Conservation (phyloP, 140 eudicot genomes). For the Stevia rebaudiana region DNA sequence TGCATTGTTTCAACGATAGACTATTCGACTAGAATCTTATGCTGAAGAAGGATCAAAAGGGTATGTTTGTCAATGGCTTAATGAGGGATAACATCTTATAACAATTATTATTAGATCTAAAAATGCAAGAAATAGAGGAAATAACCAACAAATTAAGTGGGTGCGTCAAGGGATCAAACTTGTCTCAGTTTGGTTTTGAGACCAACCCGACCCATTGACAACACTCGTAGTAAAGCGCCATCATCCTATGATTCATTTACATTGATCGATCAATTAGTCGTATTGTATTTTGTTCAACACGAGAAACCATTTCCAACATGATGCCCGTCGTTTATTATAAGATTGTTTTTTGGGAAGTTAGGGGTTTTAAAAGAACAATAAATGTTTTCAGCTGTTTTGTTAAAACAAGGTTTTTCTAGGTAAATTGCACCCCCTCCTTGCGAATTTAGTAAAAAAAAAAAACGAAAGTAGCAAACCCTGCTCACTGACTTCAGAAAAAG, state of each 20-base stretch:
- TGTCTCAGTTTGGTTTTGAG: background rate
- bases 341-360: too few relatives aligned
- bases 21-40: background rate
- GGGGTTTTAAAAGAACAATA: too few relatives aligned
- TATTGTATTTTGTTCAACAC: background rate
- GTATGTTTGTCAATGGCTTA: background rate
- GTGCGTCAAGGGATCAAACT: background rate
- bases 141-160: background rate
- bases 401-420: too few relatives aligned
- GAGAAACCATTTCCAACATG: background rate
- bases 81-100: background rate
- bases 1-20: constrained; percentile 14
- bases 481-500: too few relatives aligned
- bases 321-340: background rate
- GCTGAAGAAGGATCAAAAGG: background rate
- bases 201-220: background rate
- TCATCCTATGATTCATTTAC: background rate
- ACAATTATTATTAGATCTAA: background rate
- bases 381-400: too few relatives aligned
- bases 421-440: too few relatives aligned
- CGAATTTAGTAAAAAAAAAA: too few relatives aligned
- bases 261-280: background rate
- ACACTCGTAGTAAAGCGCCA: background rate
- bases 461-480: too few relatives aligned
- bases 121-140: background rate